Conservation (phyloP, 2,329 filamentous ascomycete genomes). For the Bimuria novae-zelandiae region DNA sequence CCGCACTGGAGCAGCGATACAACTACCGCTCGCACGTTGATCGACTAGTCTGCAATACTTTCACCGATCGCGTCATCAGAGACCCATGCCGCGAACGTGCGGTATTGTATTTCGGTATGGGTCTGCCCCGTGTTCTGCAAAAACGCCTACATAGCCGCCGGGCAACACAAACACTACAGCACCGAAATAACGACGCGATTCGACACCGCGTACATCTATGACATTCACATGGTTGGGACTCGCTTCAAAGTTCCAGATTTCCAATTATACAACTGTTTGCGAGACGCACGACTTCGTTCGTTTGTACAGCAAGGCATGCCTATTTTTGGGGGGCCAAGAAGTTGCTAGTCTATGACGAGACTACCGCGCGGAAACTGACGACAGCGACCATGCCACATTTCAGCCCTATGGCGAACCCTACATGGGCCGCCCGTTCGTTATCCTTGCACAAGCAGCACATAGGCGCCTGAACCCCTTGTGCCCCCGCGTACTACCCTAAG, state of each 20-base stretch:
- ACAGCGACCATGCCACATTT: not conserved
- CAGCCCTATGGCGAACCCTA: conserved; percentile 16
- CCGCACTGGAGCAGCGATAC: not conserved
- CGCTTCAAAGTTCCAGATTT: conserved; percentile 5
- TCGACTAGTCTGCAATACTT: not conserved
- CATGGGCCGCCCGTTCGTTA: conserved; percentile 7
- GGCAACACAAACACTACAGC: not conserved
- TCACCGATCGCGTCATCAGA: not conserved
- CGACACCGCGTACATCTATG: not conserved
- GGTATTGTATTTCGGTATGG: conserved; percentile 7
- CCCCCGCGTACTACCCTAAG: conserved; percentile 1
- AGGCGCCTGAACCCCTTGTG: conserved; percentile 8
- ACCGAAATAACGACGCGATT: conserved; percentile 9
- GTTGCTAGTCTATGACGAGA: not conserved
- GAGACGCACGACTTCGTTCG: not conserved
- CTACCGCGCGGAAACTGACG: not conserved
- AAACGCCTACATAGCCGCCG: conserved; percentile 18
- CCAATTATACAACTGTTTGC: conserved; percentile 17
- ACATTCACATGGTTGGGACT: not conserved
- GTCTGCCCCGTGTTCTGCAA: conserved; percentile 13
- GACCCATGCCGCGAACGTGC: not conserved
- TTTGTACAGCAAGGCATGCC: not conserved
- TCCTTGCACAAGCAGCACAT: conserved; percentile 9
- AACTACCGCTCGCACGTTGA: conserved; percentile 1
- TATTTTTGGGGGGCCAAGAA: conserved; percentile 5